These are phyloP conservation scores for Mycena metata DNA, from an alignment of 768 basidiomycete species.

Conservation along the genomic window DNA sequence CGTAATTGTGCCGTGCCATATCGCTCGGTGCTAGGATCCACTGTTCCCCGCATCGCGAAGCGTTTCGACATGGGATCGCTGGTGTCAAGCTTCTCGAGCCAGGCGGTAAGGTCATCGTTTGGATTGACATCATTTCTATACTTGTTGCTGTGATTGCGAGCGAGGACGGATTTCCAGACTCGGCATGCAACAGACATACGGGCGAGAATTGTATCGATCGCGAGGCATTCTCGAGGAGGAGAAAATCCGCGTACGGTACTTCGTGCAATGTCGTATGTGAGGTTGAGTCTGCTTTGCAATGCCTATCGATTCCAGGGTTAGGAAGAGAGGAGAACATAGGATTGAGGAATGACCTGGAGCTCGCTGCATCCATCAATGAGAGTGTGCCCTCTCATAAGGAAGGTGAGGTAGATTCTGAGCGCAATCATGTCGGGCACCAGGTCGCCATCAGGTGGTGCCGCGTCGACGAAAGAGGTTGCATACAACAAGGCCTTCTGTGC, in stretches of 20 bases:
- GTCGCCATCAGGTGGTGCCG: background rate
- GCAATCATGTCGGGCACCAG: background rate
- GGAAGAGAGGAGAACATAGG: background rate
- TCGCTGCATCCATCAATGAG: background rate
- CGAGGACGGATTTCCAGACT: background rate
- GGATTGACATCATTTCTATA: background rate
- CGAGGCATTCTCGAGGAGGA: background rate
- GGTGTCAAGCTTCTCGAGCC: background rate
- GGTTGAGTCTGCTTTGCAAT: background rate
- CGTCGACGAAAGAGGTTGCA: background rate
- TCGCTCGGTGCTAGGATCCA: background rate
- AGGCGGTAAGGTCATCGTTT: constrained; percentile 2
- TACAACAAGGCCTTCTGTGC: background rate
- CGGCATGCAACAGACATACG: background rate
- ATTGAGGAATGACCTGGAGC: background rate
- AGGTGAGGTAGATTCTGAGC: background rate
- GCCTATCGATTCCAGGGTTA: background rate
- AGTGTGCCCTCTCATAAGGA: background rate
- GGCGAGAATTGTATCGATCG: constrained; percentile 1
- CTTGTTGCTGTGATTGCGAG: background rate
- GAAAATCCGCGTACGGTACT: background rate
- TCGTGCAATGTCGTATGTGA: constrained; percentile 1
- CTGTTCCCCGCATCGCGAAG: background rate
- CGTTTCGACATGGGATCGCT: background rate
- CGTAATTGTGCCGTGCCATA: background rate